Evolutionary conservation across 129 eudicot genomes (phyloP), one percentile per base, ranked within the genome.

Genomic region (Pittosporum tobira): DNA sequence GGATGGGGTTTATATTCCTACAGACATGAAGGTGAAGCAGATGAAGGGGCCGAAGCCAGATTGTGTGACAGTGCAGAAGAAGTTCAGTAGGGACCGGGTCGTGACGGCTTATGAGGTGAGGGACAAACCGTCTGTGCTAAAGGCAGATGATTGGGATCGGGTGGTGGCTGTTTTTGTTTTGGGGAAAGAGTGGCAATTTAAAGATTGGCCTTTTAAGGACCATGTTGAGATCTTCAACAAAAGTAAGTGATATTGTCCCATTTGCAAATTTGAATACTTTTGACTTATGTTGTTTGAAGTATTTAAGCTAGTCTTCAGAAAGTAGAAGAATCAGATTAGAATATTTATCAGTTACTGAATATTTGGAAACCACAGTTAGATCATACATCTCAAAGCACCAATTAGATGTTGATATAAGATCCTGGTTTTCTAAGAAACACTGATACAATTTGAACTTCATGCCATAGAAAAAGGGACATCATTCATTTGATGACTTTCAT

Each of bases 111-210:
- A 87, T 64, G 99, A 93, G 75, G 99, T 93, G 24, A 84, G 99
- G 71, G 99, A 93, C 71, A 93, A 93, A 66, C 99, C 99, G 0
- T 76, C 94, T 22, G 84, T 76, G 2, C 61, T 93, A 73, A 93
- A 87, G 64, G 56, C 83, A 0, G 99, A 93, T 44, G 99, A 93
- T 61, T 93, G 99, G 99, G 88, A 90, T 27, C 69, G 99, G 30
- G 99, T 93, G 44, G 99, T 93, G 29, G 96, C 99, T 0, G 96
- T 84, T 62, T 87, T 93, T 21, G 99, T 87, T 48, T 62, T 93
- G 70, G 99, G 99, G 62, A 93, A 93, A 57, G 99, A 93, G 22
- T 93, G 99, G 99, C 99, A 93, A 76, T 93, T 93, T 62, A 93
- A 93, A 63, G 99, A 93, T 64, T 93, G 99, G 99, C 99, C 99